Evolutionary conservation across 2,329 filamentous ascomycete genomes (phyloP), one percentile per base, ranked within the genome.

Genomic region (Penicillium verrucosum): DNA sequence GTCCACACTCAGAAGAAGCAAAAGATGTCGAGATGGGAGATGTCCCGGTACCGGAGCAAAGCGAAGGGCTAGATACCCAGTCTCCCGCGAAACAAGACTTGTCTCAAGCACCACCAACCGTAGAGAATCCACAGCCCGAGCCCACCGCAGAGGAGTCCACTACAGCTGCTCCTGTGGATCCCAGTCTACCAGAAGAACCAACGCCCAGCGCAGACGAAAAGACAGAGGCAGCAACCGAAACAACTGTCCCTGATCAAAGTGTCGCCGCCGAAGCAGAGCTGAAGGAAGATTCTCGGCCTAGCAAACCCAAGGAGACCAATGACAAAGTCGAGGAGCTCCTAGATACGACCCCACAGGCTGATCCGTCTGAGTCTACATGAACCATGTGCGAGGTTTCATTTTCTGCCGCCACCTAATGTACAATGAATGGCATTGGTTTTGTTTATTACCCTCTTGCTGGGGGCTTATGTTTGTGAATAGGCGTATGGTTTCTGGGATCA

Each of bases 21-120:
- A 58, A 60, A 41, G 57, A 61, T 40, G 6, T 54, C 6, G 52
- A 58, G 23, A 55, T 60, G 51, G 44, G 21, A 23, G 58, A 58
- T 10, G 47, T 51, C 6, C 30, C 49, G 2, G 30, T 30, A 12
- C 21, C 36, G 14, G 53, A 48, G 42, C 51, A 57, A 30, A 38
- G 51, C 32, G n/a, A 25, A 41, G 23, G 6, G 37, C 23, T 16
- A 42, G 37, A 49, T 23, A 2, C n/a, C n/a, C 23, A 51, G 10
- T 38, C 44, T 32, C 34, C 40, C 12, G 43, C 55, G 23, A 29
- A 49, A 45, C 18, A 34, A 42, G 51, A 55, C 16, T 30, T 51
- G 9, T 32, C 51, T 12, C 36, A 47, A 23, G 25, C 37, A 21
- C 18, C 45, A 37, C 12, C 41, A 29, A n/a, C 36, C 1, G 47